Evolutionary conservation across 192 early-diverging fungal genomes (phyloP), one percentile per base, ranked within the genome.

Genomic region (Piromyces finnis): DNA sequence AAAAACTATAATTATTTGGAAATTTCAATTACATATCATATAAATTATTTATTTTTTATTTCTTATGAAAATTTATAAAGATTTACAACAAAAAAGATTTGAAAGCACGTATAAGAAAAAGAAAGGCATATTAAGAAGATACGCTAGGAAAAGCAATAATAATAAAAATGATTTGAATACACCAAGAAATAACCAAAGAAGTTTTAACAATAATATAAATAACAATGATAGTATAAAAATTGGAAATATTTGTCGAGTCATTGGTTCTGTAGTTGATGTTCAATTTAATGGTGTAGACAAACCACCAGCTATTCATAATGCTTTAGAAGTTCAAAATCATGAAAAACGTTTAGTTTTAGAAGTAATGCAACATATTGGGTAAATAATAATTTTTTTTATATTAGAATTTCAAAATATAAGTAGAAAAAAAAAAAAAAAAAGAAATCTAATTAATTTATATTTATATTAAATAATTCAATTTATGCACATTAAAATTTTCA

Each of bases 221-320:
- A 18, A 30, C 3, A 16, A 18, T 18, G 78, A 30, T 5, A 35
- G 28, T 30, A 16, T 51, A 51, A 81, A 78, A 78, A 80, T 87
- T 68, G 96, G 96, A 84, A 85, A 92, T 86, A 90, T 98, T 88
- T 94, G 95, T 82, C 90, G 92, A 83, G 95, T 98, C 82, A 98
- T 98, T 88, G 96, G 96, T 91, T 95, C 96, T 88, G 96, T 98
- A 87, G 96, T 98, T 84, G 96, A 98, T 82, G 96, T 98, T 81
- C 95, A 96, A 87, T 97, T 97, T 87, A 94, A 94, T 82, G 87
- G 92, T 85, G 92, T 92, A 79, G 92, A 88, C 85, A 92, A 96
- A 68, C 96, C 96, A 77, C 89, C 95, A 82, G 9, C 51, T 9
- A 98, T 98, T 85, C 90, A 97, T 82, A 98, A 98, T 91, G 95